Evolutionary conservation across 2,329 filamentous ascomycete genomes (phyloP).

Genomic region (Massarina eburnea): DNA sequence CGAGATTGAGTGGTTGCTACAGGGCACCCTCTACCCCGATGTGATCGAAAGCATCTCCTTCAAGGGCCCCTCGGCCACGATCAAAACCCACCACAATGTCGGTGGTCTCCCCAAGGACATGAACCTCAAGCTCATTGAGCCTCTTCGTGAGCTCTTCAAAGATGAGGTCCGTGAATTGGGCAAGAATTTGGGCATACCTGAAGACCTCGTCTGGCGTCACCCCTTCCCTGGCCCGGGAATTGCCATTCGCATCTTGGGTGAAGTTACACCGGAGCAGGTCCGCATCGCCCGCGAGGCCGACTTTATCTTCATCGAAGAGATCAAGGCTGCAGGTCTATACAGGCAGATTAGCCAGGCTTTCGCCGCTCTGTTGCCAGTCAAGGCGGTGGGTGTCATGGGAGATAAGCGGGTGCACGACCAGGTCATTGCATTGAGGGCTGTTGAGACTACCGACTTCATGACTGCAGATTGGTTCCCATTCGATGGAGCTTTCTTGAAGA

Average conservation of each 20-base stretch:
- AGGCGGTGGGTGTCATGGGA: slow-evolving; percentile 68
- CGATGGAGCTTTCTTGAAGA: slow-evolving; percentile 64
- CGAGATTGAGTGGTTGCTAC: slow-evolving; percentile 81
- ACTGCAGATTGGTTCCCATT: slow-evolving; percentile 71
- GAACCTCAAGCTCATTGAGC: slow-evolving; percentile 73
- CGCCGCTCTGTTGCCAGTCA: slow-evolving; percentile 66
- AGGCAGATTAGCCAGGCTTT: slow-evolving; percentile 70
- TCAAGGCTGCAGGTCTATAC: slow-evolving; percentile 72
- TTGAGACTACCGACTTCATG: slow-evolving; percentile 72
- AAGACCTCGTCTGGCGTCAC: slow-evolving; percentile 77
- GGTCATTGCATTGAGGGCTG: slow-evolving; percentile 63
- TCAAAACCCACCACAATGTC: slow-evolving; percentile 75
- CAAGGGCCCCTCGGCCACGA: slow-evolving; percentile 70
- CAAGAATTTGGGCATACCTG: slow-evolving; percentile 67
- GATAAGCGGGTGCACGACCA: slow-evolving; percentile 69
- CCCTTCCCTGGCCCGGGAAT: slow-evolving; percentile 77
- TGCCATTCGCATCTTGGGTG: slow-evolving; percentile 78
- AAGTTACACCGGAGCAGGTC: slow-evolving; percentile 78
- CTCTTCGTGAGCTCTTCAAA: slow-evolving; percentile 79
- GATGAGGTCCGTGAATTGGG: slow-evolving; percentile 76
- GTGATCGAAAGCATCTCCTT: slow-evolving; percentile 72
- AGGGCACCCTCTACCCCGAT: slow-evolving; percentile 81
- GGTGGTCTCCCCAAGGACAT: slow-evolving; percentile 66
- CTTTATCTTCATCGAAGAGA: slow-evolving; percentile 76
- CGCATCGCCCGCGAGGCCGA: slow-evolving; percentile 78